Percentiles rank a stretch among this genome's conserved stretches.
Evolutionary conservation across 345 rosid species (phyloP).

Genomic region (Trapa incisa): DNA sequence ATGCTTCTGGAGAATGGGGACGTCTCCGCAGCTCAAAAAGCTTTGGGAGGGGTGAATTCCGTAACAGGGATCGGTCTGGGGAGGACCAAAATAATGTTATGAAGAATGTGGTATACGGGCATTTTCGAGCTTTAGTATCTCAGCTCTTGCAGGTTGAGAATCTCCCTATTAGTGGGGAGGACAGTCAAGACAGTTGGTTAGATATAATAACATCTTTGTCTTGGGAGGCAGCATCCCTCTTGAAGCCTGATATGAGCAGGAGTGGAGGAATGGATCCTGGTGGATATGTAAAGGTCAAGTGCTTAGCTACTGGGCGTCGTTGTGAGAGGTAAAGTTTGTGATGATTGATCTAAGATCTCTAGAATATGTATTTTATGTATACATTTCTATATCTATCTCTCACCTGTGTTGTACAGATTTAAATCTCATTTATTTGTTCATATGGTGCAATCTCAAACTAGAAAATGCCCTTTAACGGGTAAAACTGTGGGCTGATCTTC

Average conservation of each 20-base stretch:
- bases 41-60: constrained; percentile 68
- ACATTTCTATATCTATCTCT: neutral
- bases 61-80: constrained; percentile 40
- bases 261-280: constrained; percentile 99
- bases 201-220: constrained; percentile 77
- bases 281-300: constrained; percentile 89
- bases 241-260: constrained; percentile 85
- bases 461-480: neutral
- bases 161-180: constrained; percentile 53
- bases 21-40: constrained; percentile 44
- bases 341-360: neutral
- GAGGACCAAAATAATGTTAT: constrained; percentile 73
- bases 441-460: neutral
- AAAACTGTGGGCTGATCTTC: neutral
- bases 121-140: constrained; percentile 84
- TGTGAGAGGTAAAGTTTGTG: constrained; percentile 57
- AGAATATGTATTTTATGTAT: constrained; percentile 1
- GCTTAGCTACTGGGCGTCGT: constrained; percentile 73
- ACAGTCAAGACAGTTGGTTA: constrained; percentile 66
- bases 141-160: constrained; percentile 84
- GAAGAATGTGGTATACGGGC: constrained; percentile 88
- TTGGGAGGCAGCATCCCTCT: constrained; percentile 90
- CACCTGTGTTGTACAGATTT: neutral
- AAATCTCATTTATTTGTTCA: neutral
- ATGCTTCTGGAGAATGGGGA: neutral